Evolutionary conservation across 2,329 filamentous ascomycete species (phyloP), one percentile per base, ranked within the genome.

Genomic region (Waltergamsia citrina): DNA sequence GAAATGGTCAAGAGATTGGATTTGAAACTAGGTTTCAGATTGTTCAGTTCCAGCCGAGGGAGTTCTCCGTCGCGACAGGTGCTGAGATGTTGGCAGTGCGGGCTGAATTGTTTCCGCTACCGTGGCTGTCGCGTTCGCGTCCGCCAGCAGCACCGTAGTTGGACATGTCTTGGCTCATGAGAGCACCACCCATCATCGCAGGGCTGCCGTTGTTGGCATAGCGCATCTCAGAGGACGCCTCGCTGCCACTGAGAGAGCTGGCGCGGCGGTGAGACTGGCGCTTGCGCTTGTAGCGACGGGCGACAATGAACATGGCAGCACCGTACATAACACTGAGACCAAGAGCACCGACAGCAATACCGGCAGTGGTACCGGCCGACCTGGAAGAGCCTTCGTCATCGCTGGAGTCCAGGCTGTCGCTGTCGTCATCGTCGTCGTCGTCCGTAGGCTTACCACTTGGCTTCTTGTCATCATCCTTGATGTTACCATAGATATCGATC

Each of bases 31-130:
- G 27, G 10, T 14, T 14, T 21, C 11, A 14, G 14, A 23, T 9
- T 12, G 15, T 34, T 77, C 71, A 95, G 67, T 93, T 94, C 88
- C 88, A 95, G 49, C 88, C 88, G 44, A 95, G 74, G 33, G 86
- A 94, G 70, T 95, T 95, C 66, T 93, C 87, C 4, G 87, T 82
- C 57, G 88, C 88, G 42, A 94, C 83, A 4, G 88, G 88, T 22
- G 85, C 85, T 41, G 85, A 93, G 54, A 95, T 94, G 59, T 81
- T 68, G 28, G 70, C 69, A 4, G 70, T 74, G 31, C 72, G 66
- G 16, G 59, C 69, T 25, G 70, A 74, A 46, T 62, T 62, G 54
- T 61, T 65, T 34, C 64, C 67, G 53, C 83, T 88, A 45, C 71
- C 74, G 35, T 81, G 75, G 47, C 74, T 78, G 54, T 77, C 68